Base-by-base conservation (phyloP, 2,329 filamentous ascomycete genomes). In the Sporothrix sp. region DNA sequence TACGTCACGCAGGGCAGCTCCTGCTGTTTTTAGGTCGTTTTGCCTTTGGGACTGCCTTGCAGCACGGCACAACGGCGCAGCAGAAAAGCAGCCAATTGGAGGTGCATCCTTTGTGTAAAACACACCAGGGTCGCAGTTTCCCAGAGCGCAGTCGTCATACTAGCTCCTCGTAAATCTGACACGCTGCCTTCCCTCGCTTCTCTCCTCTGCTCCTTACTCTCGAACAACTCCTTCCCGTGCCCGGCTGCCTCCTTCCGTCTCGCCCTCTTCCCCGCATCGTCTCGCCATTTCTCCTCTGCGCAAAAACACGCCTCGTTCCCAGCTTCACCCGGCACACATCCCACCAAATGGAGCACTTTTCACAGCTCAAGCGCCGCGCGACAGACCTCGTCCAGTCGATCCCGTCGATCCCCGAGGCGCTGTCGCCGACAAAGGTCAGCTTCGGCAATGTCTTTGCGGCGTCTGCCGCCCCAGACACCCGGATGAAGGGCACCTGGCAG, bases 401-500 rank as follows among this genome's bases (percentile, higher is more conserved):
- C 23, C 72, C 75, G 25, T 68, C 74, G 51, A 72, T 68, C 54
- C 60, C 73, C 25, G 38, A 40, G 23, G n/a, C 38, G 40, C 67
- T 69, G 3, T 54, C 50, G 37, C 49, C 51, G 46, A 38, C 44
- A 44, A 54, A 53, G 45, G 44, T 28, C 16, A 27, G 32, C 11
- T 44, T 53, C 23, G 50, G 48, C 46, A 36, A 49, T 18, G 40
- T 35, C 46, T 37, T 44, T 6, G 35, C 49, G n/a, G n/a, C 30
- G 32, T 9, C 14, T 4, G 13, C 49, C 42, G 53, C 50, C 20
- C 51, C 56, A 46, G 56, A 56, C 43, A 59, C 61, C 37, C 61
- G 62, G 39, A 68, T 79, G 58, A 76, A 72, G 57, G 79, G 72
- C 32, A 81, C 78, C 46, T 83, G 79, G 79, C 72, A 81, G 60